phyloP scores from a whole-genome alignment of 208 protist species.

The Tetramitus jugosus region DNA sequence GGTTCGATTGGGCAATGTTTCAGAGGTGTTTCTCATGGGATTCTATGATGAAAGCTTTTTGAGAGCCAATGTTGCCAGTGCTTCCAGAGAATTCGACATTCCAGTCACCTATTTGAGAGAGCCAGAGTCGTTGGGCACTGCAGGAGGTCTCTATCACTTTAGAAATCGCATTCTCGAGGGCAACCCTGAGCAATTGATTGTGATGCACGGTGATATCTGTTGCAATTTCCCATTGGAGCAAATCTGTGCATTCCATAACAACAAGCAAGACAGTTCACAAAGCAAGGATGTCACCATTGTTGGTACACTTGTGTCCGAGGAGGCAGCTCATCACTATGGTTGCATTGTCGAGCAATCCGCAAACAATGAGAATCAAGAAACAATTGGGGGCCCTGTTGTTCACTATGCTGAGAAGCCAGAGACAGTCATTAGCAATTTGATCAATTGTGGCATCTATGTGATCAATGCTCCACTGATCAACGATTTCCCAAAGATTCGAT shows the following conservation, averaged over 20 bases:
- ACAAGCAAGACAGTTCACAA: constrained; percentile 70
- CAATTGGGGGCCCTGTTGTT: constrained; percentile 69
- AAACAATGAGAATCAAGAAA: too few relatives aligned
- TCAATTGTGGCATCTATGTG: constrained; percentile 95
- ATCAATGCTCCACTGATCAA: constrained; percentile 86
- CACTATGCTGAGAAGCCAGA: constrained; percentile 89
- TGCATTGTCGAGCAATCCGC: constrained; percentile 69
- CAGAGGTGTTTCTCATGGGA: constrained; percentile 87
- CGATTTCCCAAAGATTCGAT: constrained; percentile 33
- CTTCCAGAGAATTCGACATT: constrained; percentile 69
- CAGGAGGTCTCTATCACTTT: constrained; percentile 84
- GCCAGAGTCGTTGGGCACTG: constrained; percentile 84
- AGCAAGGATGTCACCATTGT: constrained; percentile 70
- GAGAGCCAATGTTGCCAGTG: constrained; percentile 71
- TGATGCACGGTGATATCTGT: constrained; percentile 94
- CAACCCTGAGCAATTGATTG: constrained; percentile 84
- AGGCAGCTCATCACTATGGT: constrained; percentile 91
- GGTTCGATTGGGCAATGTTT: constrained; percentile 60
- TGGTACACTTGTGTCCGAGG: constrained; percentile 68
- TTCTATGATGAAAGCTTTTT: constrained; percentile 89
- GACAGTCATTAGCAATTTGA: constrained; percentile 84
- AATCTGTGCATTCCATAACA: constrained; percentile 83
- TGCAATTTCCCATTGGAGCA: constrained; percentile 85
- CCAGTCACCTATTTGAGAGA: constrained; percentile 87
- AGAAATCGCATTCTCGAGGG: constrained; percentile 66